Conservation (phyloP, 805 yeast species). For the Metschnikowia koreensis region DNA sequence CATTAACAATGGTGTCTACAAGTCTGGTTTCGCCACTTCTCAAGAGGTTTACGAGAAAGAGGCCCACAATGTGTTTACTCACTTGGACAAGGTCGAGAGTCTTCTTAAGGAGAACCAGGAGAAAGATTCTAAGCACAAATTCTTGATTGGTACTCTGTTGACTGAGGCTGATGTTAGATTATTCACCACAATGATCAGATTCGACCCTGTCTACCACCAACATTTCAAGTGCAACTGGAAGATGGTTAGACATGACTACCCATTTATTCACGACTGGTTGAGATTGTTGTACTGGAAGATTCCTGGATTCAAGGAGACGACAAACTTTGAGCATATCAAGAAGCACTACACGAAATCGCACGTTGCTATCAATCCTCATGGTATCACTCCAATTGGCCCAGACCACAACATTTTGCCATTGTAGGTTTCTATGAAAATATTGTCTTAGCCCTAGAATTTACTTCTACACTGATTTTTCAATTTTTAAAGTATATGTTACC, state of each 20-base stretch:
- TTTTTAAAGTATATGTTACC: too few relatives aligned
- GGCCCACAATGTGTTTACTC: constrained; percentile 58
- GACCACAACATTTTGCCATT: constrained; percentile 60
- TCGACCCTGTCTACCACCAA: constrained; percentile 91
- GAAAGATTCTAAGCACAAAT: constrained; percentile 24
- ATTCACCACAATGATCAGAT: constrained; percentile 83
- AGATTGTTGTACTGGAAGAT: constrained; percentile 77
- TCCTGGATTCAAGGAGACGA: constrained; percentile 72
- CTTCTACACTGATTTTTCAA: too few relatives aligned
- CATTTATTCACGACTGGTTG: constrained; percentile 76
- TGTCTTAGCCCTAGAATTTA: too few relatives aligned
- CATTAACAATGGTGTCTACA: constrained; percentile 92
- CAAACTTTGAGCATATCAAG: constrained; percentile 88
- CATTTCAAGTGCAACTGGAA: constrained; percentile 92
- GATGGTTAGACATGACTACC: constrained; percentile 77
- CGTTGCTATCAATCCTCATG: constrained; percentile 71
- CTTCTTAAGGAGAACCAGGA: constrained; percentile 48
- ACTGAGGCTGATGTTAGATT: constrained; percentile 92
- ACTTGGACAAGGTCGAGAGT: constrained; percentile 68
- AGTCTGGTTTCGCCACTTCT: constrained; percentile 81
- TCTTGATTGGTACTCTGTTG: constrained; percentile 58
- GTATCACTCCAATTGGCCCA: constrained; percentile 89
- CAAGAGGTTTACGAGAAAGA: constrained; percentile 79
- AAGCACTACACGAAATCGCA: constrained; percentile 89
- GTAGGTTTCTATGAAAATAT: neutral